Evolutionary conservation across 257 asterid genomes (phyloP).

Genomic region (Galeopsis tetrahit): DNA sequence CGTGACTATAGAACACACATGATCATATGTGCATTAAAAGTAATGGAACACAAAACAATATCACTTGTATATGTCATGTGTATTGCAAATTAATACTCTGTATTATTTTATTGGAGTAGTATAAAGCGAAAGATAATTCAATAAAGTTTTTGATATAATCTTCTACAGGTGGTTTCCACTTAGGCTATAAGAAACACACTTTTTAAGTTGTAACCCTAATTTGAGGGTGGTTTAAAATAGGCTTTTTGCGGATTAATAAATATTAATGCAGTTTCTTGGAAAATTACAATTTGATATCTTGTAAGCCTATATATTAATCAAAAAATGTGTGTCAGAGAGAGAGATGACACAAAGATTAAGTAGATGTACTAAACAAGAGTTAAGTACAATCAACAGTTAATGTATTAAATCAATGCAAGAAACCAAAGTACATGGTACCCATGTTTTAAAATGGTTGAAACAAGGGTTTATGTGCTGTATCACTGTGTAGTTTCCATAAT

Average conservation of each 20-base stretch:
- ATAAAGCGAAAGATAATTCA: background rate
- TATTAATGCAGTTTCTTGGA: background rate
- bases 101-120: background rate
- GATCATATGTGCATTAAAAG: background rate
- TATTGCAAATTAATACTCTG: too few species aligned
- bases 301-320: conserved; percentile 16
- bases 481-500: conserved; percentile 41
- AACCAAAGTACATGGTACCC: conserved; percentile 43
- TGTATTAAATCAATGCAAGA: conserved; percentile 35
- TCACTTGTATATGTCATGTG: too few species aligned
- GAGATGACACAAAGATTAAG: background rate
- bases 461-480: conserved; percentile 41
- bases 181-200: background rate
- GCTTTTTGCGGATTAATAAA: conserved; percentile 1
- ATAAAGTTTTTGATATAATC: background rate
- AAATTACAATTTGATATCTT: conserved; percentile 11
- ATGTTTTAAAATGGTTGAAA: conserved; percentile 30
- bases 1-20: too few species aligned
- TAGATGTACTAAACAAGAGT: conserved; percentile 27
- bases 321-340: conserved; percentile 36
- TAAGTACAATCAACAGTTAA: conserved; percentile 27
- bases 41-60: background rate
- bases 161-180: conserved; percentile 19
- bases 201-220: conserved; percentile 38
- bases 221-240: conserved; percentile 29